phyloP scores from a whole-genome alignment of 331 rosid species.

The Rosa hybrid region DNA sequence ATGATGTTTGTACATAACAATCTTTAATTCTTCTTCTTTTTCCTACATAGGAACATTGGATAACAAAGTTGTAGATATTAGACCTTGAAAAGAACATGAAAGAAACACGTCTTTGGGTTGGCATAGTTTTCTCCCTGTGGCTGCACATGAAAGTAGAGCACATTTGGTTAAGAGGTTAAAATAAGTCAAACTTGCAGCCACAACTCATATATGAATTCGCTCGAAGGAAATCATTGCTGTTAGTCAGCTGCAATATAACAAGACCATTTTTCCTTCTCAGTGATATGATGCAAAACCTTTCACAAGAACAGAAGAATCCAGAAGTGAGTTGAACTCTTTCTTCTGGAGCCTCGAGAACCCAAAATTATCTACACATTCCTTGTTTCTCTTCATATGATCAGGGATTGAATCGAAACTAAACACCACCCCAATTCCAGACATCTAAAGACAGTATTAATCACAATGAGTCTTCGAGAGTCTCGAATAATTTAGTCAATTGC shows the following conservation, averaged over 20 bases:
- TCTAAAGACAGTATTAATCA: background rate
- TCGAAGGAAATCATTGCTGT: background rate
- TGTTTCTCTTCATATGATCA: background rate
- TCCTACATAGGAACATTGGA: background rate
- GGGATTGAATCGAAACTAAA: background rate
- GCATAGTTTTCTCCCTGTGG: conserved; percentile 82
- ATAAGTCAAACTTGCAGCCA: background rate
- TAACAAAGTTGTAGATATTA: conserved; percentile 7
- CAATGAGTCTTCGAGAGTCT: background rate
- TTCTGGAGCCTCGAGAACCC: background rate
- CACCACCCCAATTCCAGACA: background rate
- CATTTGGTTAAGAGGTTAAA: conserved; percentile 2
- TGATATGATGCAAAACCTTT: background rate
- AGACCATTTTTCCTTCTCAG: background rate
- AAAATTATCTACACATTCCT: background rate
- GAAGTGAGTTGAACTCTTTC: background rate
- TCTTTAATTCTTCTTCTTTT: background rate
- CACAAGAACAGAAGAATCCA: background rate
- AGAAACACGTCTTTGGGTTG: conserved; percentile 85
- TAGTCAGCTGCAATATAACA: background rate
- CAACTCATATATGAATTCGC: background rate
- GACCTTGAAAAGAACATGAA: conserved; percentile 95
- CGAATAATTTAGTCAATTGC: background rate
- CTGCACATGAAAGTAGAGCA: conserved; percentile 48
- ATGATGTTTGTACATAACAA: background rate